Evolutionary conservation across 2,329 filamentous ascomycete species (phyloP).

Genomic region (Sporothrix dimorphospora): DNA sequence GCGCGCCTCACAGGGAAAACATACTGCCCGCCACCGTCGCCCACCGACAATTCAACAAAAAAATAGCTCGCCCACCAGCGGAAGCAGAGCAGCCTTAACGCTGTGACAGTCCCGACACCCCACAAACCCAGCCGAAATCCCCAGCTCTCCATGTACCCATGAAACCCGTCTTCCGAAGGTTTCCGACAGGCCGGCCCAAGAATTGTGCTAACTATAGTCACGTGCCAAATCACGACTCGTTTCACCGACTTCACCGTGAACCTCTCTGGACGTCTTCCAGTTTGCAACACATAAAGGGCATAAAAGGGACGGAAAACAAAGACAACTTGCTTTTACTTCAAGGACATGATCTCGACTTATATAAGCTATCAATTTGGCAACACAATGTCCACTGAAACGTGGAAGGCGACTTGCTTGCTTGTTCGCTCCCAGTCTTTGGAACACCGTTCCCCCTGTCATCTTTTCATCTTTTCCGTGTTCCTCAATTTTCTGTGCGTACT

Average conservation of each 20-base stretch:
- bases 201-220: neutral
- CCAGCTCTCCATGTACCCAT: neutral
- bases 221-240: neutral
- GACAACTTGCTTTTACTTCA: neutral
- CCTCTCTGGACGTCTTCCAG: neutral
- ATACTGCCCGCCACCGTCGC: slow-evolving; percentile 3
- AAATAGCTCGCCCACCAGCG: slow-evolving; percentile 11
- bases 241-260: slow-evolving; percentile 1
- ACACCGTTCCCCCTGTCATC: neutral
- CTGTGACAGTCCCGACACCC: slow-evolving; percentile 11
- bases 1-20: slow-evolving; percentile 10
- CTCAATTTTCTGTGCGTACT: neutral
- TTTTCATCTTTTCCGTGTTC: neutral
- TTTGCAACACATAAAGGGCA: neutral
- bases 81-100: neutral
- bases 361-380: slow-evolving; percentile 10
- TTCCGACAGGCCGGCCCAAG: slow-evolving; percentile 6
- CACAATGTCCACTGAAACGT: neutral
- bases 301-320: neutral
- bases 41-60: neutral
- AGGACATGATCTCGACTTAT: neutral
- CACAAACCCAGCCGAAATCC: slow-evolving; percentile 16
- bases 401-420: neutral
- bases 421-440: neutral
- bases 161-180: neutral